These are phyloP conservation scores for Phalaenopsis equestris DNA, from an alignment of 106 monocot genomes.

Conservation along the genomic window DNA sequence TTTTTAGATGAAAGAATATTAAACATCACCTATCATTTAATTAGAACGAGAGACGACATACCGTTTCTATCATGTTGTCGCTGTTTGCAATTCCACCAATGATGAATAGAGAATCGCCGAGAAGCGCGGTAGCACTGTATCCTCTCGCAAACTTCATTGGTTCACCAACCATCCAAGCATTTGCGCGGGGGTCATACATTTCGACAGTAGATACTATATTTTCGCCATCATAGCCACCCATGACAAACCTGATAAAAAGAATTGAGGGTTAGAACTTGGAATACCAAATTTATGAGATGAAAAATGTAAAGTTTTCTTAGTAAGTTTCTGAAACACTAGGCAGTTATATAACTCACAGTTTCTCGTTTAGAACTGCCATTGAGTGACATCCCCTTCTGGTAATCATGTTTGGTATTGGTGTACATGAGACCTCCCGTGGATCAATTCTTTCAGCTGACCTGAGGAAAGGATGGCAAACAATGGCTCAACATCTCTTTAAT, in stretches of 20 bases:
- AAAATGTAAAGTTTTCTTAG: background rate
- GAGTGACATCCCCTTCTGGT: constrained; percentile 50
- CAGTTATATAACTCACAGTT: constrained; percentile 34
- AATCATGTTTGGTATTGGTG: constrained; percentile 49
- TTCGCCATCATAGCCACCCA: constrained; percentile 56
- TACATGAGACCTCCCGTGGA: constrained; percentile 56
- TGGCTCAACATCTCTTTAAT: too few species aligned
- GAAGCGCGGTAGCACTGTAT: constrained; percentile 35
- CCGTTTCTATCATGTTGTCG: constrained; percentile 24
- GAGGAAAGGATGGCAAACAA: constrained; percentile 2
- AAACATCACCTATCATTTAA: background rate
- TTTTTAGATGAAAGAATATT: background rate
- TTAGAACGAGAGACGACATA: constrained; percentile 12
- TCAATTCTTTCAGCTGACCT: constrained; percentile 77
- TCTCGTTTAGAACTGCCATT: constrained; percentile 45
- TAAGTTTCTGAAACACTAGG: background rate
- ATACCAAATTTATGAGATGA: background rate
- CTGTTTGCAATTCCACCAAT: constrained; percentile 48
- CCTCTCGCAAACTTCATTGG: constrained; percentile 54
- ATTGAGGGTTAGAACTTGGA: background rate
- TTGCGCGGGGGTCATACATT: constrained; percentile 54
- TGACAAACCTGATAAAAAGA: constrained; percentile 37
- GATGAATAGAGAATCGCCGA: constrained; percentile 30
- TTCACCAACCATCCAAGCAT: constrained; percentile 38
- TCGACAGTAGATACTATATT: constrained; percentile 54